Conservation (phyloP, 106 monocot genomes). For the Dendrobium chrysotoxum region DNA sequence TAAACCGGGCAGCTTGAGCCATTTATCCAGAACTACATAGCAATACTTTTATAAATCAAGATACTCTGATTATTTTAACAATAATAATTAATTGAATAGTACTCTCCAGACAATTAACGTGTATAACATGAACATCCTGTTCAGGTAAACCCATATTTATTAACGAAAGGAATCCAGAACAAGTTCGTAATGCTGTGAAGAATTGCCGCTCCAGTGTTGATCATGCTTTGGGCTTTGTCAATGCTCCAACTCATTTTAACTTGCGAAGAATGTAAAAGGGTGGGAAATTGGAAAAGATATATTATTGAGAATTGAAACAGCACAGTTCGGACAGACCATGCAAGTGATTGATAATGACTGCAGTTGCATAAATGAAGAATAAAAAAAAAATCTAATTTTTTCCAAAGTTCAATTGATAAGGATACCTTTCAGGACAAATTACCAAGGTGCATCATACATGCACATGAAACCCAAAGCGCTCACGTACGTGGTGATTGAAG, state of each 20-base stretch:
- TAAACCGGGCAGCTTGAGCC: constrained; percentile 86
- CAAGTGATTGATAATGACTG: not conserved
- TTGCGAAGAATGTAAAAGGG: too few relatives aligned
- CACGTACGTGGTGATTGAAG: not conserved
- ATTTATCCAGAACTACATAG: constrained; percentile 22
- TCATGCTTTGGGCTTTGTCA: too few relatives aligned
- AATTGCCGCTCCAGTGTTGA: too few relatives aligned
- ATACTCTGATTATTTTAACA: not conserved
- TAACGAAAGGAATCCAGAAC: too few relatives aligned
- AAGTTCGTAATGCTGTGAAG: too few relatives aligned
- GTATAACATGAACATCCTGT: not conserved
- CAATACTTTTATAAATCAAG: not conserved
- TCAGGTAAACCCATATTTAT: not conserved
- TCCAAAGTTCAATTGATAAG: not conserved
- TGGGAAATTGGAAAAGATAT: too few relatives aligned
- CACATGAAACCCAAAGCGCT: too few relatives aligned
- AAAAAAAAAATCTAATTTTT: not conserved
- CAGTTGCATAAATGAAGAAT: not conserved
- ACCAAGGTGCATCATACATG: too few relatives aligned
- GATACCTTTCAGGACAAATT: too few relatives aligned
- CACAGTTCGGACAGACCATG: too few relatives aligned
- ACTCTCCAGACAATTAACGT: not conserved
- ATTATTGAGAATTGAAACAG: too few relatives aligned
- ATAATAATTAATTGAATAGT: not conserved
- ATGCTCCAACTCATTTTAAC: too few relatives aligned